Evolutionary conservation across 805 yeast species (phyloP).

Genomic region (Wickerhamomyces xylosicus): DNA sequence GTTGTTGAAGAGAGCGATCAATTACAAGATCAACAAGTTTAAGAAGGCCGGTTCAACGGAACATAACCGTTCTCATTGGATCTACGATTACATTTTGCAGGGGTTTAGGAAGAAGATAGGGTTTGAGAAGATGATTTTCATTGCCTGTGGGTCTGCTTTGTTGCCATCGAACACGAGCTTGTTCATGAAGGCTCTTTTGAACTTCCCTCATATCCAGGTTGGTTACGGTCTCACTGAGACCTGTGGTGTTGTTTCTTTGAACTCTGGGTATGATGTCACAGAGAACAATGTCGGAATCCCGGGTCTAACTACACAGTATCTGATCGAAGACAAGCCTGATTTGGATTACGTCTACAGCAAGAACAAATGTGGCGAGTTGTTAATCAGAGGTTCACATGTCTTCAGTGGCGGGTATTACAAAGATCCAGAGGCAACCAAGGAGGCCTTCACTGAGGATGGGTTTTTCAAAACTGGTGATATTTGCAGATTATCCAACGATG

Average conservation of each 20-base stretch:
- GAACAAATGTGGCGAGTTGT: conserved; percentile 33
- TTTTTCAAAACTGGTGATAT: conserved; percentile 51
- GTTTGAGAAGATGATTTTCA: conserved; percentile 23
- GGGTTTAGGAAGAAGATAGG: conserved; percentile 23
- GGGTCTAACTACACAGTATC: conserved; percentile 34
- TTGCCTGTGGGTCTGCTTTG: conserved; percentile 49
- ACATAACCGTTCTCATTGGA: conserved; percentile 11
- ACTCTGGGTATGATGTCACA: neutral
- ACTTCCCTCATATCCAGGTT: conserved; percentile 28
- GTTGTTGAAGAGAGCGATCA: neutral
- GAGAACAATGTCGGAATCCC: conserved; percentile 28
- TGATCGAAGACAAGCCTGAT: conserved; percentile 35
- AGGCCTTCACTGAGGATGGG: conserved; percentile 33
- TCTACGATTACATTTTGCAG: conserved; percentile 24
- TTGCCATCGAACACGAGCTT: conserved; percentile 41
- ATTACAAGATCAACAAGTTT: conserved; percentile 4
- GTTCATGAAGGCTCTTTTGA: conserved; percentile 42
- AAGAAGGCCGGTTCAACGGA: conserved; percentile 2
- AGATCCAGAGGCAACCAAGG: conserved; percentile 12
- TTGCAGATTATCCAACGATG: conserved; percentile 32
- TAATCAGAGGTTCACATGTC: conserved; percentile 42
- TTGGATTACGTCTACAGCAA: conserved; percentile 26
- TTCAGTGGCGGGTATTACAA: conserved; percentile 20
- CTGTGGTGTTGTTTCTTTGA: conserved; percentile 31
- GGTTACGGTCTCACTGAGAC: conserved; percentile 51